phyloP scores from a whole-genome alignment of 176 grass and related monocot species.

The Oryza australiensis region DNA sequence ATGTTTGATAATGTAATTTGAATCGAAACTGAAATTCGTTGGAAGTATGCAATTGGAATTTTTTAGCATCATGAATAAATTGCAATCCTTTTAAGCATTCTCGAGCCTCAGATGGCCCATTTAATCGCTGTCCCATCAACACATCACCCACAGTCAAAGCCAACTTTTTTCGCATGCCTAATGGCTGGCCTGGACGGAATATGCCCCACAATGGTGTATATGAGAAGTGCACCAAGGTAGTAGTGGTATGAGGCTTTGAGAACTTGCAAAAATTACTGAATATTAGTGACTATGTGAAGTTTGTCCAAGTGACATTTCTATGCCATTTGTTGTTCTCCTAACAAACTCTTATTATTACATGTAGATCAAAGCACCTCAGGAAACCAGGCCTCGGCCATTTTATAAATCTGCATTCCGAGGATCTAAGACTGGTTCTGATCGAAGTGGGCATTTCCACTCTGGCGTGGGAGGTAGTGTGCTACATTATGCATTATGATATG shows the following conservation, averaged over 20 bases:
- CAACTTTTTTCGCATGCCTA: neutral
- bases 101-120: neutral
- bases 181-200: neutral
- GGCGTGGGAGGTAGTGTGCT: constrained; percentile 42
- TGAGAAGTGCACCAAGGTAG: neutral
- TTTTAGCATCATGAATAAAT: neutral
- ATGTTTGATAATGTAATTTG: neutral
- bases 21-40: neutral
- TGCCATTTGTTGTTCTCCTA: constrained; percentile 13
- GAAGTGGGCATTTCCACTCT: constrained; percentile 33
- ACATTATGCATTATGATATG: constrained; percentile 16
- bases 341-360: constrained; percentile 22
- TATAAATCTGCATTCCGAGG: constrained; percentile 49
- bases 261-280: neutral
- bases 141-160: neutral
- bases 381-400: constrained; percentile 51
- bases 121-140: neutral
- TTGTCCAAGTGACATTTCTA: neutral
- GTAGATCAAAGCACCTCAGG: constrained; percentile 53
- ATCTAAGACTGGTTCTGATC: constrained; percentile 52
- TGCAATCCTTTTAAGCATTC: neutral
- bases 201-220: neutral
- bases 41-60: neutral
- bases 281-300: neutral
- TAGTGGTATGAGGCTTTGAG: neutral